Percentiles rank a stretch among this genome's conserved stretches.
phyloP scores from a whole-genome alignment of 176 grass and related monocot genomes.

The Avena insularis region DNA sequence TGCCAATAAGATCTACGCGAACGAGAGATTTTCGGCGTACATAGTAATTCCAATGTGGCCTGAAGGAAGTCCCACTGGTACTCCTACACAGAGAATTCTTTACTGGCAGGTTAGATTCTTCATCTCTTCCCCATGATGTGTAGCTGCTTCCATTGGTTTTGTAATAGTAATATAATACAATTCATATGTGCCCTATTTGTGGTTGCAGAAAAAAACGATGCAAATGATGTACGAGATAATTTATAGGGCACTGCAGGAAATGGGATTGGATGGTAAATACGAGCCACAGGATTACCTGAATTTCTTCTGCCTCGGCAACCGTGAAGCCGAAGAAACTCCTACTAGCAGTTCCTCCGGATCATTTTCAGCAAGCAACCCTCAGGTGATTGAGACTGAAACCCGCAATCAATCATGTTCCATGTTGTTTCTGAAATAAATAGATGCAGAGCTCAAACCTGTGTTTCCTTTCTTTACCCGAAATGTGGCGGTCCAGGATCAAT shows the following conservation, averaged over 20 bases:
- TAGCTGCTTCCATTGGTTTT: neutral
- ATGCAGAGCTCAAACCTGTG: neutral
- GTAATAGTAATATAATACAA: slow-evolving; percentile 18
- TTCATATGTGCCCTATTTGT: slow-evolving; percentile 17
- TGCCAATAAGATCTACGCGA: slow-evolving; percentile 68
- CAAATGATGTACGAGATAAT: slow-evolving; percentile 97
- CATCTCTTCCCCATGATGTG: neutral
- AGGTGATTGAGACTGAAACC: slow-evolving; percentile 39
- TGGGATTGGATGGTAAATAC: slow-evolving; percentile 61
- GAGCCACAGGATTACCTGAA: slow-evolving; percentile 95
- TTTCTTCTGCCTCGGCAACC: slow-evolving; percentile 94
- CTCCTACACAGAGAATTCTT: slow-evolving; percentile 77
- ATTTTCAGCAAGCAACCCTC: slow-evolving; percentile 45
- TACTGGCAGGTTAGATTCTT: slow-evolving; percentile 72
- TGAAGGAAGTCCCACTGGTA: slow-evolving; percentile 63
- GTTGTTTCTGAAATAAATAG: neutral
- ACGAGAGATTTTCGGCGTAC: slow-evolving; percentile 73
- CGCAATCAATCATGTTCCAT: neutral
- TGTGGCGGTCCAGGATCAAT: slow-evolving; percentile 53
- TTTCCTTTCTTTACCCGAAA: neutral
- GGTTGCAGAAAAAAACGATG: slow-evolving; percentile 83
- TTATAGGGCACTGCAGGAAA: slow-evolving; percentile 72
- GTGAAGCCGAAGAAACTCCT: slow-evolving; percentile 55
- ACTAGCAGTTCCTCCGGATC: slow-evolving; percentile 5
- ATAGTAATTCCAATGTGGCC: slow-evolving; percentile 90